A percentile compares a stretch with the other conserved stretches of the same genome.
Conservation (phyloP, 176 grass and related monocot species). For the Juncus inflexus region DNA sequence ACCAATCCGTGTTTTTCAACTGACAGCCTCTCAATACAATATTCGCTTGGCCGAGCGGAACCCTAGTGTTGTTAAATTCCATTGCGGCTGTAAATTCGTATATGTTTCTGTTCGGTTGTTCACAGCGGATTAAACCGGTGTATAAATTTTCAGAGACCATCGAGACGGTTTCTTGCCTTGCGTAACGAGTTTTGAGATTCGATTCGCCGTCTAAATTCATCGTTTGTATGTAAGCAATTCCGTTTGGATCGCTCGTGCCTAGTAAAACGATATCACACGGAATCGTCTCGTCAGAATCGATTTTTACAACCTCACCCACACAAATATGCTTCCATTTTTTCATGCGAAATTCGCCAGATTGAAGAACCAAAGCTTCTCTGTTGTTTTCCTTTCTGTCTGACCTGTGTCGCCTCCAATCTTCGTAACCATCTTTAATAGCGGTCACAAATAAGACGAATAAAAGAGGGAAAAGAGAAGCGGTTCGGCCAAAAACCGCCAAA, state of each 20-base stretch:
- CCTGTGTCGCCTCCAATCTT: conserved; percentile 94
- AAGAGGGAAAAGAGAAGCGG: conserved; percentile 89
- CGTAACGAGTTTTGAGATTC: conserved; percentile 98
- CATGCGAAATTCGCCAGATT: conserved; percentile 61
- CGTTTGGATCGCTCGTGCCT: conserved; percentile 85
- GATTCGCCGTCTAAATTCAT: conserved; percentile 99
- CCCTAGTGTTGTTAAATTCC: conserved; percentile 68
- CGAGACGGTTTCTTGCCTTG: conserved; percentile 74
- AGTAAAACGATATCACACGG: conserved; percentile 97
- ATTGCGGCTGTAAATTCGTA: conserved; percentile 98
- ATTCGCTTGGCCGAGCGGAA: conserved; percentile 94
- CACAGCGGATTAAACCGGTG: conserved; percentile 78
- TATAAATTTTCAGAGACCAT: conserved; percentile 53
- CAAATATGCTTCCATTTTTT: conserved; percentile 99
- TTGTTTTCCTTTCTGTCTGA: conserved; percentile 99
- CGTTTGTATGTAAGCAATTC: conserved; percentile 99
- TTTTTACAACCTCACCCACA: conserved; percentile 90
- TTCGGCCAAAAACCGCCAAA: conserved; percentile 97
- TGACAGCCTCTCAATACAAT: conserved; percentile 95
- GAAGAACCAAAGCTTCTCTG: conserved; percentile 78
- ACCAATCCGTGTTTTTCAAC: conserved; percentile 94
- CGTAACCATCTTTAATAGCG: conserved; percentile 99
- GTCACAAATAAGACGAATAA: conserved; percentile 96
- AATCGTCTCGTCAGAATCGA: conserved; percentile 79
- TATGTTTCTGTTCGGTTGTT: conserved; percentile 96